Evolutionary conservation across 768 basidiomycete species (phyloP), one percentile per base, ranked within the genome.

Genomic region (Russula virescens): DNA sequence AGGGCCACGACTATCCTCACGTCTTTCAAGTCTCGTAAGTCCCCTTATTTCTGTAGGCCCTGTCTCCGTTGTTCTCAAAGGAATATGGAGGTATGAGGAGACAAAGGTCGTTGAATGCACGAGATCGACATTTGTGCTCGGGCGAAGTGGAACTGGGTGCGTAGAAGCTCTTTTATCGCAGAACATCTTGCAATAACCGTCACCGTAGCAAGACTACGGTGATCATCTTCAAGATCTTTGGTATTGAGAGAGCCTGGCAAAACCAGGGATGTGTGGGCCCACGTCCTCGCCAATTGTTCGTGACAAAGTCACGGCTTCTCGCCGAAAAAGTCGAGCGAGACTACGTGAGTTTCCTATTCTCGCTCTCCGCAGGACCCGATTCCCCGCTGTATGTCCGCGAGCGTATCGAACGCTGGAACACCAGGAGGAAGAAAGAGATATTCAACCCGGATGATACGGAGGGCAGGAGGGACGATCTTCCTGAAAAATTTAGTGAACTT

Each of bases 151-250:
- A 3, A 89, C 88, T 0, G 88, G 88, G 88, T 87, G 66, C 14
- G 78, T 58, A 11, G 7, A 1, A 8, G 14, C 43, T 28, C 3
- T 5, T 10, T 38, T 18, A 2, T 55, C 40, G n/a, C 50, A 34
- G 18, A 19, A 25, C 19, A 19, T 16, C 38, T n/a, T 25, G 18
- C 46, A 28, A 45, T 23, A 21, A 6, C 23, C 10, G 1, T 14
- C 25, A 5, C 66, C 35, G 26, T 38, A 88, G 88, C 0, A 89
- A 89, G 78, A 89, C 86, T 0, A 89, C 88, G 0, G 85, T 87
- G 0, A 88, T 90, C 80, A 74, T 90, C 1, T 87, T 85, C 75
- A 89, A 87, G 70, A 89, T 90, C 80, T 76, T 89, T 2, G 79
- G 81, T 1, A 81, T 88, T 8, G 84, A 89, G 65, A 74, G 80